phyloP scores from a whole-genome alignment of 139 green algal species.

The Dunaliella sp. region DNA sequence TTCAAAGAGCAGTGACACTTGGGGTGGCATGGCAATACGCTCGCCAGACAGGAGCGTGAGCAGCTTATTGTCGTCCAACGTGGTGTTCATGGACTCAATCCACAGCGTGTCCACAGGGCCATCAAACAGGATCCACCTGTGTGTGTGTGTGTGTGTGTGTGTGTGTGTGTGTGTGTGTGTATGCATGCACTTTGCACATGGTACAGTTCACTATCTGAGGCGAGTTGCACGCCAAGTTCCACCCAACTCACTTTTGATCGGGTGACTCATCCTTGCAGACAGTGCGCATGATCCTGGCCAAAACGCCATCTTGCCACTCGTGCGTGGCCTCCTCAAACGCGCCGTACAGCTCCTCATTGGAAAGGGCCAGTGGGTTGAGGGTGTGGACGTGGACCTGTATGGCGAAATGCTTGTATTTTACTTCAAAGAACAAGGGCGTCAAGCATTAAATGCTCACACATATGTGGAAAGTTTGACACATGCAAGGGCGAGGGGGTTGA shows the following conservation, averaged over 20 bases:
- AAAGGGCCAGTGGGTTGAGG: conserved; percentile 82
- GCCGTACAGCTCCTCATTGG: conserved; percentile 85
- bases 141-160: too few relatives aligned
- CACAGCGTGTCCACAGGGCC: conserved; percentile 84
- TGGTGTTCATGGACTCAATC: conserved; percentile 86
- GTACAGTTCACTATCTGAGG: too few relatives aligned
- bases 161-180: too few relatives aligned
- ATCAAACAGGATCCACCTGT: conserved; percentile 71
- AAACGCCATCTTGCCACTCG: conserved; percentile 75
- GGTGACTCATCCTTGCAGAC: conserved; percentile 61
- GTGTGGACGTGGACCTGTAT: conserved; percentile 75
- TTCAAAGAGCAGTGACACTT: conserved; percentile 75
- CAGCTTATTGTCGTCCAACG: conserved; percentile 84
- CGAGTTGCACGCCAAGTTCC: too few relatives aligned
- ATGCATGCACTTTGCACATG: too few relatives aligned
- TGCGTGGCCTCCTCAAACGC: conserved; percentile 69
- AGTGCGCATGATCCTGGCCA: conserved; percentile 72
- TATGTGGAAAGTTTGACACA: too few relatives aligned
- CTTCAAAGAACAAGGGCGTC: not conserved
- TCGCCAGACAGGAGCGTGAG: conserved; percentile 76
- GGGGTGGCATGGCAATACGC: conserved; percentile 71
- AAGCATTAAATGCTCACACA: too few relatives aligned
- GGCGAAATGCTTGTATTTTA: not conserved
- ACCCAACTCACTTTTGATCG: conserved; percentile 48
- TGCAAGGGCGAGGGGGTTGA: conserved; percentile 83